Conservation (phyloP, 2,329 filamentous ascomycete genomes). For the Fusarium sp. region DNA sequence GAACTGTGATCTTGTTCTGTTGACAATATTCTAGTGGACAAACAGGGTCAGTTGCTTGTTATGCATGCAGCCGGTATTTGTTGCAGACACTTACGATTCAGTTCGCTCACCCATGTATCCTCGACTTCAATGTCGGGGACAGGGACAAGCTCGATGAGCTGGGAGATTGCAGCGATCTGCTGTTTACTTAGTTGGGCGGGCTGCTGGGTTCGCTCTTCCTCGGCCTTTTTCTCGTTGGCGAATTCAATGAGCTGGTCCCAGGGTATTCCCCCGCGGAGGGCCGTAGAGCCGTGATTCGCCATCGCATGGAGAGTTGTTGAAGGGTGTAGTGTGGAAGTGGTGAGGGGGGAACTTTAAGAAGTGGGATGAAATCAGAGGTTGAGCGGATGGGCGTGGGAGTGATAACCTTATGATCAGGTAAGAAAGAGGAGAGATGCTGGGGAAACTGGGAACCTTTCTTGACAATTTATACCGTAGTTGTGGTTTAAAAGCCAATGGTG, state of each 20-base stretch:
- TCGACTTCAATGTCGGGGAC: slow-evolving; percentile 48
- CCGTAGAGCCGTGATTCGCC: neutral
- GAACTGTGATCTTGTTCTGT: slow-evolving; percentile 2
- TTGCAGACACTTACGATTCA: slow-evolving; percentile 46
- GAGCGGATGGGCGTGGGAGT: neutral
- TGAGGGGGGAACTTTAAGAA: neutral
- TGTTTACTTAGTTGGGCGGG: slow-evolving; percentile 57
- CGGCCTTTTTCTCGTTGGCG: slow-evolving; percentile 34
- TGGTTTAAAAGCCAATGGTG: slow-evolving; percentile 9
- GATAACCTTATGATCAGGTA: slow-evolving; percentile 2
- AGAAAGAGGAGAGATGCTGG: neutral
- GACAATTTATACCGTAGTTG: slow-evolving; percentile 14
- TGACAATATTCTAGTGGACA: slow-evolving; percentile 31
- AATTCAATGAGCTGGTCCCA: slow-evolving; percentile 42
- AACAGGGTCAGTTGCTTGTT: neutral
- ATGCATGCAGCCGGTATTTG: neutral
- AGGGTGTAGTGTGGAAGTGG: slow-evolving; percentile 2
- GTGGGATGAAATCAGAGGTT: slow-evolving; percentile 5
- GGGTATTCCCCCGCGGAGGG: slow-evolving; percentile 17
- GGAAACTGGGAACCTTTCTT: neutral
- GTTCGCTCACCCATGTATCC: slow-evolving; percentile 50
- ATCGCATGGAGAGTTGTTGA: slow-evolving; percentile 9
- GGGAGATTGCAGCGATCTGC: slow-evolving; percentile 59
- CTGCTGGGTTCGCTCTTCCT: slow-evolving; percentile 28
- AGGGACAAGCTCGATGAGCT: slow-evolving; percentile 54